Evolutionary conservation across 257 asterid species (phyloP), one percentile per base, ranked within the genome.

Genomic region (Coffea eugenioides): DNA sequence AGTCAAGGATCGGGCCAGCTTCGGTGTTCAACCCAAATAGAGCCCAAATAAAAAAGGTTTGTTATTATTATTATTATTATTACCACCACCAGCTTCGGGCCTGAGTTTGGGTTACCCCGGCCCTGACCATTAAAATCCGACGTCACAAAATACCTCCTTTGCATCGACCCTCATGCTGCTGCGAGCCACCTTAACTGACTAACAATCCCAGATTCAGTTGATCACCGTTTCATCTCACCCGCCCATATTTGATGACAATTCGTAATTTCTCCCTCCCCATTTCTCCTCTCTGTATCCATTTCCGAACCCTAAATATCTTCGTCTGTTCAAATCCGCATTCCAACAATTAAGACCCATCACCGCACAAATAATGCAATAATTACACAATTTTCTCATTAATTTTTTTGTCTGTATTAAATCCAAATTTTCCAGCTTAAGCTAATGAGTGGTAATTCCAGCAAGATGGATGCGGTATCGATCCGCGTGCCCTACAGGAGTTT

Each of bases 391-490:
- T 69, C 14, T 56, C 8, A 4, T 61, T 57, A 51, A 56, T 39
- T 21, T 4, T 52, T 52, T 9, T 23, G 20, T 31, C 31, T 31
- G 8, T 16, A 20, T 80, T 66, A 15, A 49, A 80, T 65, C 48
- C 62, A 15, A 11, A 12, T 62, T 69, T 79, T 62, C 36, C 21
- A n/a, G 69, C 61, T 76, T 21, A 15, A 31, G 51, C 56, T 66
- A 43, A 27, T 57, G 49, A 36, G 52, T 39, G 36, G 67, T 51
- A n/a, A 15, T 43, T 8, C 62, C 34, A 25, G 54, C 81, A 82
- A 21, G 66, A 95, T 95, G 97, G 99, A 95, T 77, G 89, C 90
- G 76, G 95, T 90, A 75, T 90, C 99, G 87, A 94, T 91, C 88
- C 90, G 92, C 73, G 90, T 96, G 54, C 97, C 98, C 48, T 96